Percentiles rank a stretch among this genome's conserved stretches.
Evolutionary conservation across 169 alveolate genomes (phyloP).

Genomic region (Plasmodium chabaudi): DNA sequence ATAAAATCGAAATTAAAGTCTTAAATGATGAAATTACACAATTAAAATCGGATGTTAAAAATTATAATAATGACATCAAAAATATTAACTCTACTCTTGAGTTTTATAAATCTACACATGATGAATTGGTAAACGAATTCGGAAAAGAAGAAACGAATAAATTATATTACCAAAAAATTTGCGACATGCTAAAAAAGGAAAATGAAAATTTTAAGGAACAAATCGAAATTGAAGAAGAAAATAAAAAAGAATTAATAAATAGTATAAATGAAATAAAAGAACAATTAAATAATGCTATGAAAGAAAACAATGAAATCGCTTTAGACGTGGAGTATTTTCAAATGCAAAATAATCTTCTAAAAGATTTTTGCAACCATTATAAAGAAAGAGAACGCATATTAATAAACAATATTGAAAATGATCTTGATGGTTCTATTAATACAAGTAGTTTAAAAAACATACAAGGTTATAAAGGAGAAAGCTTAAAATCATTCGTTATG

Average conservation of each 20-base stretch:
- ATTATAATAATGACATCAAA: conserved; percentile 57
- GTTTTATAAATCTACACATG: conserved; percentile 74
- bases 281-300: conserved; percentile 41
- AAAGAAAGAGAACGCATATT: conserved; percentile 46
- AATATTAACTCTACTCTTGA: conserved; percentile 55
- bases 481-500: conserved; percentile 43
- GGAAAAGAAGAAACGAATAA: conserved; percentile 64
- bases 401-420: conserved; percentile 25
- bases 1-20: conserved; percentile 56
- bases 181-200: conserved; percentile 53
- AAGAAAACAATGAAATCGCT: conserved; percentile 57
- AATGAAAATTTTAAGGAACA: conserved; percentile 49
- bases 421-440: conserved; percentile 3
- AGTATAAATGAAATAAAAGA: conserved; percentile 40
- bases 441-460: conserved; percentile 7
- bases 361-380: conserved; percentile 44
- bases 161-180: conserved; percentile 37
- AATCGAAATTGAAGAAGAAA: conserved; percentile 41
- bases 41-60: conserved; percentile 21
- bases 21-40: conserved; percentile 60
- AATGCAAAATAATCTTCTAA: conserved; percentile 52
- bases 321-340: conserved; percentile 61
- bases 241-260: conserved; percentile 33
- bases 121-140: conserved; percentile 66
- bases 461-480: conserved; percentile 39